phyloP scores from a whole-genome alignment of 805 yeast species.

The Hagleromyces aurorensis region DNA sequence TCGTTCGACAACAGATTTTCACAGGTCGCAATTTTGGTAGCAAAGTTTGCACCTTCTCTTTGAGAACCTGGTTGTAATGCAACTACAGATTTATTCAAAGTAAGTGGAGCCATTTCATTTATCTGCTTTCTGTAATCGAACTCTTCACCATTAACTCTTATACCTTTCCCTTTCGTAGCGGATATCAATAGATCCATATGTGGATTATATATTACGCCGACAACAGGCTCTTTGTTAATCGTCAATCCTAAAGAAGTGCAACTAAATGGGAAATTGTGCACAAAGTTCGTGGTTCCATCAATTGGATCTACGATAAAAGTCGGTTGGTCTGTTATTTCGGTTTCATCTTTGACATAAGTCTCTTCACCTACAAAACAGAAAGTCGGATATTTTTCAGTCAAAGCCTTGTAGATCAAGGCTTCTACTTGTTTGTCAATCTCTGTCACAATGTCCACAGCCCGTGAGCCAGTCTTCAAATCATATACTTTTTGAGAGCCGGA shows the following conservation, averaged over 20 bases:
- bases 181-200: constrained; percentile 43
- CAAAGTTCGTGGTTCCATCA: constrained; percentile 56
- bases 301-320: constrained; percentile 57
- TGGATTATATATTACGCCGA: constrained; percentile 60
- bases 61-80: constrained; percentile 88
- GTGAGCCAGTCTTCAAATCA: constrained; percentile 28
- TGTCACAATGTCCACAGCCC: constrained; percentile 56
- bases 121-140: constrained; percentile 58
- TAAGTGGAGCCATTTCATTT: constrained; percentile 71
- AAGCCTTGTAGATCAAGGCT: constrained; percentile 28
- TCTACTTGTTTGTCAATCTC: constrained; percentile 56
- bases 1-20: constrained; percentile 78
- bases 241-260: constrained; percentile 59
- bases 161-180: constrained; percentile 49
- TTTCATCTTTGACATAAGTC: constrained; percentile 41
- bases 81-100: constrained; percentile 77
- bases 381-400: constrained; percentile 36
- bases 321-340: constrained; percentile 41
- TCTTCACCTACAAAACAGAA: constrained; percentile 56
- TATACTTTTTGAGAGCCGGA: constrained; percentile 37
- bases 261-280: constrained; percentile 52
- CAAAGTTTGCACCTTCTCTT: constrained; percentile 78
- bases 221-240: constrained; percentile 40
- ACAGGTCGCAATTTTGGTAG: constrained; percentile 74
- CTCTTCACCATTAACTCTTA: constrained; percentile 40